Evolutionary conservation across 2,329 filamentous ascomycete genomes (phyloP).

Genomic region (Colletotrichum sp.): DNA sequence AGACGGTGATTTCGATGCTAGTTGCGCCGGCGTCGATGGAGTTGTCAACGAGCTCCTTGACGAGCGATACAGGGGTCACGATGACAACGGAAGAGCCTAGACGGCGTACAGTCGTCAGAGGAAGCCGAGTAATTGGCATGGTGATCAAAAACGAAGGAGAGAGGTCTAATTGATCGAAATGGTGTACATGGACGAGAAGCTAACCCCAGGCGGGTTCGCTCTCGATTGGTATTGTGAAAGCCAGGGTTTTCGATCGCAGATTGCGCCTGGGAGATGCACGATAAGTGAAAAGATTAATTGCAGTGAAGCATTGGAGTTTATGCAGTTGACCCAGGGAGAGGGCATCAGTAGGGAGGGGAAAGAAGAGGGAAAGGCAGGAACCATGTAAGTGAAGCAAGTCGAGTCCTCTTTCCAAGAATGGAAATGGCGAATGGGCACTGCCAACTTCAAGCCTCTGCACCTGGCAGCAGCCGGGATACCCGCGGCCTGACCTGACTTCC

Average conservation of each 20-base stretch:
- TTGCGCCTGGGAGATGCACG: not conserved
- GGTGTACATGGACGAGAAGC: not conserved
- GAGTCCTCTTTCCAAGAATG: not conserved
- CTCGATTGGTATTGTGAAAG: not conserved
- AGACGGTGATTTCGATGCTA: constrained; percentile 67
- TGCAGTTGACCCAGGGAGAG: not conserved
- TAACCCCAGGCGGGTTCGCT: not conserved
- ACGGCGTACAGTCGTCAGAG: constrained; percentile 54
- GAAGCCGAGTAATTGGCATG: constrained; percentile 58
- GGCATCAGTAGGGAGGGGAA: not conserved
- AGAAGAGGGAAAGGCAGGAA: not conserved
- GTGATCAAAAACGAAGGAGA: not conserved
- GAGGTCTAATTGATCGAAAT: not conserved
- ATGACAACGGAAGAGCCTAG: constrained; percentile 68
- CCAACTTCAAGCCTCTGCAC: not conserved
- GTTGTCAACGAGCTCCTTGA: constrained; percentile 83
- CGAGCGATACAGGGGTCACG: constrained; percentile 61
- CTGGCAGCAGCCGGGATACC: not conserved
- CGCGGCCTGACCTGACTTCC: not conserved
- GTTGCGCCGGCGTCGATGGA: constrained; percentile 74
- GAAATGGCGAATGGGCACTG: not conserved
- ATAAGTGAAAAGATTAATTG: not conserved
- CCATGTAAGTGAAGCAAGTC: not conserved
- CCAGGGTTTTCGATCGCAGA: not conserved
- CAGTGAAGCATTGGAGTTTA: not conserved